Percentiles rank a stretch among this genome's conserved stretches.
Evolutionary conservation across 768 basidiomycete species (phyloP).

Genomic region (Calocybe indica): DNA sequence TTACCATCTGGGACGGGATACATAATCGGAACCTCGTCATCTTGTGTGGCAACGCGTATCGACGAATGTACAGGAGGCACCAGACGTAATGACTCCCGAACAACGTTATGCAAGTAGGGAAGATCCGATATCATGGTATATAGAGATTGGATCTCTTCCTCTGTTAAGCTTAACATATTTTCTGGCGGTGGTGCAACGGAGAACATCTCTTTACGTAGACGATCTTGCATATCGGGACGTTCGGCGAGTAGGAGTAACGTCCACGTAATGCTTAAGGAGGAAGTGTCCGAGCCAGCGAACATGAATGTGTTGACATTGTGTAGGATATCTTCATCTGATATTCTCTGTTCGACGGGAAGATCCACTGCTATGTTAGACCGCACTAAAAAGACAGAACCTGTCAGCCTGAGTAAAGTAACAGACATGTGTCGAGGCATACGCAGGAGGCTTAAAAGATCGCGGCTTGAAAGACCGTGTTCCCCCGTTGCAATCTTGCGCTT

Average conservation of each 20-base stretch:
- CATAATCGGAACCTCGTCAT: slow-evolving; percentile 72
- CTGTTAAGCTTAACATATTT: slow-evolving; percentile 39
- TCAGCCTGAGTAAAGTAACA: not conserved
- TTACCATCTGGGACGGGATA: slow-evolving; percentile 54
- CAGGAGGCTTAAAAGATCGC: slow-evolving; percentile 73
- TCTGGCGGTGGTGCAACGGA: slow-evolving; percentile 32
- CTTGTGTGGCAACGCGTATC: slow-evolving; percentile 68
- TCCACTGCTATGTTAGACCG: slow-evolving; percentile 77
- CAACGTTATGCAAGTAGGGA: slow-evolving; percentile 71
- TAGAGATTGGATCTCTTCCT: slow-evolving; percentile 63
- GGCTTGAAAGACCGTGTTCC: slow-evolving; percentile 49
- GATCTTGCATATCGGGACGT: slow-evolving; percentile 59
- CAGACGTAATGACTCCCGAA: slow-evolving; percentile 71
- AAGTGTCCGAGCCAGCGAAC: slow-evolving; percentile 88
- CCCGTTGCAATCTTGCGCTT: slow-evolving; percentile 60
- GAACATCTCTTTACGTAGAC: slow-evolving; percentile 64
- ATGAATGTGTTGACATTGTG: slow-evolving; percentile 86
- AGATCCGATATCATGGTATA: slow-evolving; percentile 51
- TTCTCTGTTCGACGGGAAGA: slow-evolving; percentile 58
- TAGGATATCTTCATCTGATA: slow-evolving; percentile 85
- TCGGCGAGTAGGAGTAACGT: slow-evolving; percentile 69
- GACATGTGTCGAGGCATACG: slow-evolving; percentile 37
- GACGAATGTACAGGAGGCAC: slow-evolving; percentile 80
- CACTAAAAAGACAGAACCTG: slow-evolving; percentile 37
- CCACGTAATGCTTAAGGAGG: slow-evolving; percentile 82